Percentiles rank a stretch among this genome's conserved stretches.
Evolutionary conservation across 306 rosid genomes (phyloP).

Genomic region (Gillenia trifoliata): DNA sequence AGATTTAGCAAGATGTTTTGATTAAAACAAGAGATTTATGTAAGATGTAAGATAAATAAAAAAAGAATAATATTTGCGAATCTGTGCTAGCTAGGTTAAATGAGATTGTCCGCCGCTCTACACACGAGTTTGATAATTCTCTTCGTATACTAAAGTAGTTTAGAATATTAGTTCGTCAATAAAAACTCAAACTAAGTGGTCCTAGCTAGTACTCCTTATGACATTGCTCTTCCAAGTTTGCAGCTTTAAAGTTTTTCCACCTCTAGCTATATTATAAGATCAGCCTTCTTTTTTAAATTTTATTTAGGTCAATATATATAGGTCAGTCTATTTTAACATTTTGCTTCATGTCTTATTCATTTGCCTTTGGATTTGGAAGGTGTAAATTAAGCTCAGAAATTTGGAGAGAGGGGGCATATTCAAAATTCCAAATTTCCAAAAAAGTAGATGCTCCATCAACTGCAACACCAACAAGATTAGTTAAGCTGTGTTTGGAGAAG

Average conservation of each 20-base stretch:
- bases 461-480: not conserved
- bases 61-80: not conserved
- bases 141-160: not conserved
- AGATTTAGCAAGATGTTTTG: not conserved
- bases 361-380: not conserved
- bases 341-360: not conserved
- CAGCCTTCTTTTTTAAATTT: not conserved
- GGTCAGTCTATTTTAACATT: not conserved
- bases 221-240: not conserved
- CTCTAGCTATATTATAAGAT: not conserved
- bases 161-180: too few relatives aligned
- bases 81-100: too few relatives aligned
- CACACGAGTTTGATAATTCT: not conserved
- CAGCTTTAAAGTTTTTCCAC: not conserved
- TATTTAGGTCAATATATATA: not conserved
- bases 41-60: not conserved
- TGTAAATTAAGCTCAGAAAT: not conserved
- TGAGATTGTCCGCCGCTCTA: not conserved
- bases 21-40: too few relatives aligned
- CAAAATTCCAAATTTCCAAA: not conserved
- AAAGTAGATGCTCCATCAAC: slow-evolving; percentile 6
- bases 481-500: not conserved
- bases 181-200: not conserved
- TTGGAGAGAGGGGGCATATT: not conserved
- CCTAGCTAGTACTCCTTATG: not conserved